Base-by-base conservation (phyloP, 2,329 filamentous ascomycete genomes). In the Apiospora aurea region DNA sequence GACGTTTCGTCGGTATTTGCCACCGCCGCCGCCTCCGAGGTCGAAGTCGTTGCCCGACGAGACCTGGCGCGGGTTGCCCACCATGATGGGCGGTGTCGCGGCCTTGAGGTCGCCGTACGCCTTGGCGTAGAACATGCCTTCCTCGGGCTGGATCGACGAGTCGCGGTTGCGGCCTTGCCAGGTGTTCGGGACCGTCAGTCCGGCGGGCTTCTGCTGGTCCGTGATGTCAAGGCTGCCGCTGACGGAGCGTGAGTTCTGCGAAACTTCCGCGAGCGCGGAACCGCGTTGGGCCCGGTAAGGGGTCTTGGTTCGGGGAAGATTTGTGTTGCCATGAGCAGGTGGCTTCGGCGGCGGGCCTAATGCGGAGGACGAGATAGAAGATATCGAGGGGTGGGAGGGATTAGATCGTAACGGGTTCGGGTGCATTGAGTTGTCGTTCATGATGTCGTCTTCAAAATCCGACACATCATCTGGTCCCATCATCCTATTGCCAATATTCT, bases 31-130 rank as follows among this genome's bases (percentile, higher is more conserved):
- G 72, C n/a, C 71, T 71, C 78, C 78, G 1, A 79, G 74, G 71
- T 80, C 80, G 71, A 85, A 64, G 77, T 92, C 90, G 72, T 88
- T 89, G 1, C 89, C 90, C 6, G 87, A 88, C 16, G 88, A 90
- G 5, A 90, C 84, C 78, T 91, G 89, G 67, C 89, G 83, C 38
- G 79, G 81, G 29, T 77, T 78, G 18, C 86, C 87, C 16, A 90
- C 78, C 74, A 89, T 84, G 18, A 89, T 78, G 0, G 89, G 89
- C 41, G 88, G 87, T 7, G 87, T 88, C 0, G 81, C 85, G 4
- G 86, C 77, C 76, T 84, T 86, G 66, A 91, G 82, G 68, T 88
- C 85, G n/a, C 88, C 88, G 75, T 92, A 91, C n/a, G 87, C 85
- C 77, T 88, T 88, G 13, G 87, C 80, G 76, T 84, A 87, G 78